A percentile compares a stretch with the other conserved stretches of the same genome.
These are phyloP conservation scores for Metschnikowia vanudenii DNA, from an alignment of 805 yeast genomes.

Conservation along the genomic window DNA sequence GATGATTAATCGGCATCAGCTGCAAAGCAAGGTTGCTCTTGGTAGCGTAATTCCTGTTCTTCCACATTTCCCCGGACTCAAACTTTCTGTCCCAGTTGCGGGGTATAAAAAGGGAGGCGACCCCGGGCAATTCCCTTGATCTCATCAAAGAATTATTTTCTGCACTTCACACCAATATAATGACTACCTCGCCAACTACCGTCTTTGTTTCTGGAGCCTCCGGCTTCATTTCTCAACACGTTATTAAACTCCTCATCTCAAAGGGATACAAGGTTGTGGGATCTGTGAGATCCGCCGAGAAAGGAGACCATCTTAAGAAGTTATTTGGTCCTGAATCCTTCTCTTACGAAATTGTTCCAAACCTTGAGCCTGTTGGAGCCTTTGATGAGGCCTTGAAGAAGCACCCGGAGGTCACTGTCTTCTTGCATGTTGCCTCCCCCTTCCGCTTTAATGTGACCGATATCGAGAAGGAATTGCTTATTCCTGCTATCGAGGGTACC, in stretches of 20 bases:
- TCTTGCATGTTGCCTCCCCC: slow-evolving; percentile 66
- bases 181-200: slow-evolving; percentile 8
- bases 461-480: slow-evolving; percentile 49
- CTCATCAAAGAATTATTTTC: no score
- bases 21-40: no score
- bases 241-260: slow-evolving; percentile 22
- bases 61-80: no score
- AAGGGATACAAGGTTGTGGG: slow-evolving; percentile 28
- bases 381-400: slow-evolving; percentile 47
- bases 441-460: slow-evolving; percentile 44
- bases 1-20: no score
- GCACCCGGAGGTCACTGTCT: slow-evolving; percentile 51
- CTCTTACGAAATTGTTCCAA: slow-evolving; percentile 46
- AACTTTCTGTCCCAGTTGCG: no score
- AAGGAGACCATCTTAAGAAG: slow-evolving; percentile 22
- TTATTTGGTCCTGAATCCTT: slow-evolving; percentile 33
- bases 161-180: neutral
- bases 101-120: no score
- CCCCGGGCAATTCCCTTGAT: no score
- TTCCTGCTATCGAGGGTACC: slow-evolving; percentile 48
- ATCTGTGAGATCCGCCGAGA: slow-evolving; percentile 26
- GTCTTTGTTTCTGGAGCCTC: slow-evolving; percentile 36
- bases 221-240: slow-evolving; percentile 32
- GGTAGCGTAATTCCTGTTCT: no score
- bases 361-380: slow-evolving; percentile 45